Evolutionary conservation across 1,284 basidiomycete genomes (phyloP).

Genomic region (Afroboletus lepidellus): DNA sequence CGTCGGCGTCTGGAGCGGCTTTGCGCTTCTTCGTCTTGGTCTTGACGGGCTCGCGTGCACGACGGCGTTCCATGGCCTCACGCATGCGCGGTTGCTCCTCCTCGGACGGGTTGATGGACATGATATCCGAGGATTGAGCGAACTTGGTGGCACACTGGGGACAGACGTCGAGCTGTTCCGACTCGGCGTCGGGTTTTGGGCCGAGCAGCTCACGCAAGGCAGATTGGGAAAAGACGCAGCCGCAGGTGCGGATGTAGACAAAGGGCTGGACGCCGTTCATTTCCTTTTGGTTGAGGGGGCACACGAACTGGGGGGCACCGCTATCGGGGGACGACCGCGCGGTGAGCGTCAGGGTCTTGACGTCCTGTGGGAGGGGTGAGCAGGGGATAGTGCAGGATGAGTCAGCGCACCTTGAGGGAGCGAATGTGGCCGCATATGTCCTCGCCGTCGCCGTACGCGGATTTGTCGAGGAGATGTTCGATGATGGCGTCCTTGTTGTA

Average conservation of each 20-base stretch:
- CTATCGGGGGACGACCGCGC: constrained; percentile 54
- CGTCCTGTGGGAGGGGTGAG: constrained; percentile 53
- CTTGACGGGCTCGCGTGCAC: constrained; percentile 53
- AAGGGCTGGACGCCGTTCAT: constrained; percentile 92
- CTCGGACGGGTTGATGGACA: constrained; percentile 59
- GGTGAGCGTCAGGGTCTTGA: constrained; percentile 79
- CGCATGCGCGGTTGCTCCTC: constrained; percentile 61
- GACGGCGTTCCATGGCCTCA: constrained; percentile 50
- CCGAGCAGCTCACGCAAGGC: constrained; percentile 64
- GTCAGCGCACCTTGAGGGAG: constrained; percentile 72
- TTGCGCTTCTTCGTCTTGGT: constrained; percentile 71
- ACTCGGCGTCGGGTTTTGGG: constrained; percentile 21
- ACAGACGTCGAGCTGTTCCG: constrained; percentile 51
- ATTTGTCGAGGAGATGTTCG: constrained; percentile 80
- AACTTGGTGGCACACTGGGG: constrained; percentile 76
- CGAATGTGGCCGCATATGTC: constrained; percentile 85
- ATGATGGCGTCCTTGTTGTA: constrained; percentile 94
- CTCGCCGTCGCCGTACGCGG: constrained; percentile 78
- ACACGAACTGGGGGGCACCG: constrained; percentile 72
- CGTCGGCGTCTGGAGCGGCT: constrained; percentile 34
- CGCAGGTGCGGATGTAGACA: constrained; percentile 81
- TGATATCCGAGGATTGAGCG: constrained; percentile 49
- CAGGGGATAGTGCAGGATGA: neutral
- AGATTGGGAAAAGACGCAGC: constrained; percentile 83
- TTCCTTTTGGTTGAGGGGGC: constrained; percentile 87